Evolutionary conservation across 306 rosid genomes (phyloP), one percentile per base, ranked within the genome.

Genomic region (Astragalus membranaceus): DNA sequence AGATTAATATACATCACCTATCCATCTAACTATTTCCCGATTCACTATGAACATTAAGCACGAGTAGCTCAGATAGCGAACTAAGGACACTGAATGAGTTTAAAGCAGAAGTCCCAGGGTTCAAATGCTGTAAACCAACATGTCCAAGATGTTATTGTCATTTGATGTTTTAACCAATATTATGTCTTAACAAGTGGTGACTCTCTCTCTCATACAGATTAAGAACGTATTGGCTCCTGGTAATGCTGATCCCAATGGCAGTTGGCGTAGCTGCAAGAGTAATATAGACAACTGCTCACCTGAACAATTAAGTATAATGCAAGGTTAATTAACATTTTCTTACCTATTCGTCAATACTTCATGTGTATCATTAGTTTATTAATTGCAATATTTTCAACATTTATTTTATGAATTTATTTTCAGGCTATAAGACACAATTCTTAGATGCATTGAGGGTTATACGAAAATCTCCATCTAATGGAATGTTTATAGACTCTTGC

Each of bases 401-500:
- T 20, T 20, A 20, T 20, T 20, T 20, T 20, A 20, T 47, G 51
- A 69, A 11, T 69, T 66, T 48, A 20, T 64, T 53, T 76, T 72
- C 87, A 92, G 96, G 46, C 33, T 92, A 86, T 77, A 84, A 94
- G 75, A 0, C 0, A 42, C 78, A 91, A 57, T 94, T 94, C 70
- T 66, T 87, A 64, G 79, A 32, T 59, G 96, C 95, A 57, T 7
- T 88, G 64, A 68, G 58, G 48, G 86, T 60, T 26, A 3, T 75
- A 36, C 64, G 66, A 2, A 7, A 11, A 69, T 81, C 91, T 51
- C 5, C 75, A 26, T 77, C 86, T 0, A 85, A 80, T 13, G 97
- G 96, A 69, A 29, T 86, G 83, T 94, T 91, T 51, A 80, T 91
- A 54, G 97, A 91, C 77, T 80, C 96, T 75, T 94, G 99, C 81